A percentile compares a stretch with the other conserved stretches of the same genome.
Evolutionary conservation across 148 eudicot genomes (phyloP).

Genomic region (Polygonum maritimum): DNA sequence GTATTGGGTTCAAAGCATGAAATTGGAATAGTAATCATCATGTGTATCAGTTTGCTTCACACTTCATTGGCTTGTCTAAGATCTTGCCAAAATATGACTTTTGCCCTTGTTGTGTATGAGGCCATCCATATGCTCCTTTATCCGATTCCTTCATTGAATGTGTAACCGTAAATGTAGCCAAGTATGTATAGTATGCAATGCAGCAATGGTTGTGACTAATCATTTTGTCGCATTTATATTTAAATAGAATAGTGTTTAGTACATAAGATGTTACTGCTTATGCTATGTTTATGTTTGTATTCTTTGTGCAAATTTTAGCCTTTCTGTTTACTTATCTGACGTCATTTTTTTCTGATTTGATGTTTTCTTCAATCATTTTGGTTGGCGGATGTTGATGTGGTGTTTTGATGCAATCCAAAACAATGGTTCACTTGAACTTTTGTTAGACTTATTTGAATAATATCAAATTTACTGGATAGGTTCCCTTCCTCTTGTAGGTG

Average conservation of each 20-base stretch:
- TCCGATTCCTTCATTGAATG: not conserved
- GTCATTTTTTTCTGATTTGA: not conserved
- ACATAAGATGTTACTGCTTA: not conserved
- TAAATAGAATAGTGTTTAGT: not conserved
- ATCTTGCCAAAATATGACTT: not conserved
- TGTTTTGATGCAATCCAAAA: not conserved
- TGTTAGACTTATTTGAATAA: not conserved
- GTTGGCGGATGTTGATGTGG: not conserved
- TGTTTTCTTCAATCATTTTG: not conserved
- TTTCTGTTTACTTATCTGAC: not conserved
- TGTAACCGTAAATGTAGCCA: not conserved
- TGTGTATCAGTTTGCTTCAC: not conserved
- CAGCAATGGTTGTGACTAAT: not conserved
- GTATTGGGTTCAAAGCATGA: too few relatives aligned
- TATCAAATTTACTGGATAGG: not conserved
- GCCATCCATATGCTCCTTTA: not conserved
- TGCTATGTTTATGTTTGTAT: not conserved
- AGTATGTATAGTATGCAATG: not conserved
- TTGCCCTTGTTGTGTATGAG: not conserved
- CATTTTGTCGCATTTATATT: not conserved
- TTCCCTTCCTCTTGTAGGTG: constrained; percentile 32
- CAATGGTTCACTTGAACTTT: not conserved
- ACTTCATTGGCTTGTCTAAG: not conserved
- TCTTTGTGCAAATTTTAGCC: not conserved
- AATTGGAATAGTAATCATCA: not conserved